Base-by-base conservation (phyloP, 345 rosid species). In the Diplotaxis tenuifolia region DNA sequence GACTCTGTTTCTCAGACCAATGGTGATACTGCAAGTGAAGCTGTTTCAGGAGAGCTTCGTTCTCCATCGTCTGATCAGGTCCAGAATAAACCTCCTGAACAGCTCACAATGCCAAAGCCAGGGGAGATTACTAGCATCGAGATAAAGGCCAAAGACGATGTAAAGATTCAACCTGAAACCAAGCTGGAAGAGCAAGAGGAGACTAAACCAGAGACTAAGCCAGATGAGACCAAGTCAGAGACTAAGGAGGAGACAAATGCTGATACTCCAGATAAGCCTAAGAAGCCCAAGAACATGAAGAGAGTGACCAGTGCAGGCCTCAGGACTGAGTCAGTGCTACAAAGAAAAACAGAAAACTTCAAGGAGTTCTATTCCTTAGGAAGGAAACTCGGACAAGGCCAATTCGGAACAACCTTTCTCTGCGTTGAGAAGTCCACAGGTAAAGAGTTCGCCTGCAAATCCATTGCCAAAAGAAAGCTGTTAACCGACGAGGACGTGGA, bases 381-480 rank as follows among this genome's bases (percentile, higher is more conserved):
- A 64, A 89, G 84, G 82, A 92, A 86, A 77, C 84, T 92, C 12
- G 97, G 97, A 31, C 97, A 92, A 78, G 97, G 97, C 50, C 97
- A 92, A 52, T 92, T 92, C 4, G 97, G 97, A 31, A 89, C 93
- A 7, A 89, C 96, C 3, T 91, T 85, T 71, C 82, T 87, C 12
- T 91, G 97, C 16, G 77, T 85, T 62, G 89, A 88, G 82, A 91
- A 91, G 81, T 77, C 70, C 5, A 84, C 88, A 0, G 89, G 90
- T 15, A 84, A 75, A 70, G 87, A 89, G 67, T 92, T 74, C 58
- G 97, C 97, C 0, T 92, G 96, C 79, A 92, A 92, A 79, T 88
- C 97, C 9, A 92, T 92, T 23, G 93, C 97, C 1, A 92, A 92
- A 84, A 86, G 96, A 81, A 92, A 92, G 84, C 67, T 92, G 25